phyloP scores from a whole-genome alignment of 1,139 yeast species.

The Zygosaccharomyces pseudobailii region DNA sequence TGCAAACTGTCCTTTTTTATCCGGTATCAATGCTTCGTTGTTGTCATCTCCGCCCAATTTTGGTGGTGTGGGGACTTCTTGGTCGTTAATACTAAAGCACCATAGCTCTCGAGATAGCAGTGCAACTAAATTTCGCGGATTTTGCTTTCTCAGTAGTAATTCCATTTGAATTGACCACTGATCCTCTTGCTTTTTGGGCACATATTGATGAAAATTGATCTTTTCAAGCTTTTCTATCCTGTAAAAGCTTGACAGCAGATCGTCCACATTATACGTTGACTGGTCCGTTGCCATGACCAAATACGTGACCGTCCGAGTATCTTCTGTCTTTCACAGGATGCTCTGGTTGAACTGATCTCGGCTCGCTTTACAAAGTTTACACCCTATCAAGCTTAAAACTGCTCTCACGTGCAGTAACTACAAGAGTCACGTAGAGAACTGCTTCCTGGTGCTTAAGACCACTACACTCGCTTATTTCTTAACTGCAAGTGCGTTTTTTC shows the following conservation, averaged over 20 bases:
- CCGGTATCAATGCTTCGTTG: conserved; percentile 15
- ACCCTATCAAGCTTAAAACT: not conserved
- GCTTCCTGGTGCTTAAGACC: not conserved
- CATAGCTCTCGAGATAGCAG: conserved; percentile 60
- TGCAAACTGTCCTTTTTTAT: conserved; percentile 31
- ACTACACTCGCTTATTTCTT: not conserved
- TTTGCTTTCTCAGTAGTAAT: conserved; percentile 46
- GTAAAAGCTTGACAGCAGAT: conserved; percentile 30
- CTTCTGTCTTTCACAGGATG: not conserved
- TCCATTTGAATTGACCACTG: conserved; percentile 54
- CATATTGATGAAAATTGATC: conserved; percentile 32
- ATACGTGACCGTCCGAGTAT: not conserved
- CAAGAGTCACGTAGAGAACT: not conserved
- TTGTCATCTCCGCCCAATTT: conserved; percentile 6
- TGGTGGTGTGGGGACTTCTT: conserved; percentile 27
- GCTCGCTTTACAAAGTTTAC: not conserved
- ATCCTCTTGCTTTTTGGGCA: conserved; percentile 35
- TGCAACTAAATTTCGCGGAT: conserved; percentile 51
- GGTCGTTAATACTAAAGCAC: conserved; percentile 46
- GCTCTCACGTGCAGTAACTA: not conserved
- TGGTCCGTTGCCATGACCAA: conserved; percentile 7
- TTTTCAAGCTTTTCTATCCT: conserved; percentile 27
- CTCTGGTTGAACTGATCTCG: not conserved
- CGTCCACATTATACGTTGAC: conserved; percentile 23
- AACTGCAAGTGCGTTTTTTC: not conserved